phyloP scores from a whole-genome alignment of 305 asterid genomes.

The Salvia sclarea region DNA sequence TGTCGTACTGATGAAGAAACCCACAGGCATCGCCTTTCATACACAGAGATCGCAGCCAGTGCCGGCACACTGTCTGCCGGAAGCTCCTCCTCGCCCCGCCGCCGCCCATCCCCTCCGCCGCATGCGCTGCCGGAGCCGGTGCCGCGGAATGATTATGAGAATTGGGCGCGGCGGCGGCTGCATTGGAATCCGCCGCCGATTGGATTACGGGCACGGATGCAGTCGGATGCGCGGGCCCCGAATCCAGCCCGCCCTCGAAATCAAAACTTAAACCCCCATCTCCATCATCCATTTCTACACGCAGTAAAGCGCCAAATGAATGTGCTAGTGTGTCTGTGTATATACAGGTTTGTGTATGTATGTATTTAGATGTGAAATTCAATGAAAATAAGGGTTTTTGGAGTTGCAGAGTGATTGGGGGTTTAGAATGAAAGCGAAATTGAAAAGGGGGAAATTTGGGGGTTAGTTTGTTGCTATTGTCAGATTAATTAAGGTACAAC shows the following conservation, averaged over 20 bases:
- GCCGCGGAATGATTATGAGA: conserved; percentile 33
- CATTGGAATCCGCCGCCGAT: conserved; percentile 42
- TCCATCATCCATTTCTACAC: conserved; percentile 68
- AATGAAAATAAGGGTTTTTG: conserved; percentile 6
- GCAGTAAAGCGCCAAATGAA: not conserved
- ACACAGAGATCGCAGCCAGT: conserved; percentile 83
- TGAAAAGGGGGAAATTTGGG: not conserved
- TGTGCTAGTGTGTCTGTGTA: not conserved
- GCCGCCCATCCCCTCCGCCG: conserved; percentile 53
- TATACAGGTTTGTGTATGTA: not conserved
- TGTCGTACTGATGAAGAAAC: conserved; percentile 87
- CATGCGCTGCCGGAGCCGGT: conserved; percentile 39
- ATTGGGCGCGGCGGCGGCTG: conserved; percentile 36
- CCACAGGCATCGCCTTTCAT: conserved; percentile 96
- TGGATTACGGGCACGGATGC: conserved; percentile 78
- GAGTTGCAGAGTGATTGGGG: conserved; percentile 20
- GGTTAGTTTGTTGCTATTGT: too few relatives aligned
- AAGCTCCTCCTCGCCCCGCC: conserved; percentile 73
- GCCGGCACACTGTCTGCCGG: conserved; percentile 91
- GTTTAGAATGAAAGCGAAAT: not conserved
- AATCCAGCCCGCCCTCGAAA: conserved; percentile 80
- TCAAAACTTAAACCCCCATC: conserved; percentile 91
- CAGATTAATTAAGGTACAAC: too few relatives aligned
- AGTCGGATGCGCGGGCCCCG: conserved; percentile 80
- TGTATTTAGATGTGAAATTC: conserved; percentile 14